Evolutionary conservation across 257 asterid genomes (phyloP).

Genomic region (Avicennia marina): DNA sequence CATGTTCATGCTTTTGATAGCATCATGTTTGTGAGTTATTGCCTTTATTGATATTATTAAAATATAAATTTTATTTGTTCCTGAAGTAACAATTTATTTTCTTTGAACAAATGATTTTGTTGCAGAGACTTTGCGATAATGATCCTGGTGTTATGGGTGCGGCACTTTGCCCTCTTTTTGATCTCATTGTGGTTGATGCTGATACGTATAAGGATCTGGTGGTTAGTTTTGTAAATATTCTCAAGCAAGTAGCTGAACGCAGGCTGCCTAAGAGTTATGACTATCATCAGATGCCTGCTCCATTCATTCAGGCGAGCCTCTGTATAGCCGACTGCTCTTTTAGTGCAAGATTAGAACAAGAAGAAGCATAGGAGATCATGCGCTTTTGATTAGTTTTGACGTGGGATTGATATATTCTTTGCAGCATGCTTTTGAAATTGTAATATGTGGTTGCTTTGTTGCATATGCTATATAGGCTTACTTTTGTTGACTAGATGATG

Average conservation of each 20-base stretch:
- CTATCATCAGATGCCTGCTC: conserved; percentile 99
- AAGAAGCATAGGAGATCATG: neutral
- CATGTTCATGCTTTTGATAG: too few species aligned
- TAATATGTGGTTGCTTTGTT: neutral
- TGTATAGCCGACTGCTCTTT: neutral
- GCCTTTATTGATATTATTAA: neutral
- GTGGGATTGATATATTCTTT: too few species aligned
- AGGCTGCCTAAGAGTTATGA: conserved; percentile 91
- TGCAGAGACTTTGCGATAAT: conserved; percentile 89
- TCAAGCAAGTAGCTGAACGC: conserved; percentile 94
- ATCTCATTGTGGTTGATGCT: conserved; percentile 68
- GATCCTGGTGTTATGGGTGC: conserved; percentile 99
- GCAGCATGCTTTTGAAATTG: too few species aligned
- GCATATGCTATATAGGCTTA: neutral
- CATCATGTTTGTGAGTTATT: too few species aligned
- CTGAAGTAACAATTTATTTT: neutral
- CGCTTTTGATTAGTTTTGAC: too few species aligned
- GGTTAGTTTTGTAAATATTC: conserved; percentile 88
- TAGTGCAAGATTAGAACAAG: neutral
- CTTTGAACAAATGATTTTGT: conserved; percentile 18
- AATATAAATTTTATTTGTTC: conserved; percentile 1
- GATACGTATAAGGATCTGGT: conserved; percentile 80
- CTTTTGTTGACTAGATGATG: neutral
- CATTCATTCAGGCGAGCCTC: conserved; percentile 74
- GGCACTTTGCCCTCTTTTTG: conserved; percentile 89